Evolutionary conservation across 352 stramenopile genomes (phyloP), one percentile per base, ranked within the genome.

Genomic region (Plasmopara halstedii): DNA sequence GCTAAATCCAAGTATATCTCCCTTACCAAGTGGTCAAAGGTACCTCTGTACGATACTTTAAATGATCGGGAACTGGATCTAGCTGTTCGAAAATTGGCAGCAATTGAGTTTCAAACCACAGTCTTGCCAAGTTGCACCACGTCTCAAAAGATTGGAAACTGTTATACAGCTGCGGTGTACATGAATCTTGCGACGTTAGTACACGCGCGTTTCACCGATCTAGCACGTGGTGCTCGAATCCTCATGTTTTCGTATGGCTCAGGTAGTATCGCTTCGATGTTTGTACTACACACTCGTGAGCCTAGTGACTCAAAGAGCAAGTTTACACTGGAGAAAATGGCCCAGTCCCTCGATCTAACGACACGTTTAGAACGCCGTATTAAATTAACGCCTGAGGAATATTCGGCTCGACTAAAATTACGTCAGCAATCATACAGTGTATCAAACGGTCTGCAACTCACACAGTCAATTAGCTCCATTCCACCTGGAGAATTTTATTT

Each of bases 171-270:
- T 9, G 88, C 87, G 10, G 85, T 99, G 14, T 99, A 98, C 67
- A 75, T 98, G 21, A 97, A 97, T 56, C 61, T 99, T 21, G 85
- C 89, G 5, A 97, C 84, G 27, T 68, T 99, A 5, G 75, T 99
- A 23, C 67, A 69, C 43, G 44, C 60, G 26, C 72, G 56, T 53
- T 71, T 45, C 19, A 61, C 42, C 19, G 70, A 57, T 11, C 60
- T 97, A 9, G 33, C 57, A 15, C 53, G 48, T 1, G 78, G 67
- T 29, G 89, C 97, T 59, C 73, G 68, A 10, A 71, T 96, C 10
- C 62, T 96, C 15, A 65, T 99, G 7, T 99, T 98, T 64, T 98
- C 90, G 31, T 99, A 99, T 69, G 96, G 96, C 27, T 98, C 89
- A 6, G 96, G 96, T 26, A 91, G 93, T 23, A 70, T 98, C 36